These are phyloP conservation scores for Hymenoscyphus infarciens DNA, from an alignment of 2,329 filamentous ascomycete genomes.

Conservation along the genomic window DNA sequence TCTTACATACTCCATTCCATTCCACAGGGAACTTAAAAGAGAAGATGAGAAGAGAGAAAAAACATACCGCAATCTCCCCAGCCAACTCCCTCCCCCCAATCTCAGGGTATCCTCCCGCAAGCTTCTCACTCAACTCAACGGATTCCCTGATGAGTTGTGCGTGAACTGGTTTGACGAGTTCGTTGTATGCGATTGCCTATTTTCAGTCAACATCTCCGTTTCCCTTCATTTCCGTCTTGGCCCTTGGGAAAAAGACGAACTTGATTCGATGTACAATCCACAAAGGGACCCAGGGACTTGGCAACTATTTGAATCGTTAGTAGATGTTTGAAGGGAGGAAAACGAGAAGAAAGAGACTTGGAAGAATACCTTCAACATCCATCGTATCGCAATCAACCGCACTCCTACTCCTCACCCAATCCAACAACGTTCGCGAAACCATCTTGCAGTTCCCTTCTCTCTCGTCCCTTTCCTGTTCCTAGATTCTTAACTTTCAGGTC, in stretches of 20 bases:
- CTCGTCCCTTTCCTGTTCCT: neutral
- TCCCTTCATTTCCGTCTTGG: too few species aligned
- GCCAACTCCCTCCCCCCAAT: conserved; percentile 46
- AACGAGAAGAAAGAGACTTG: neutral
- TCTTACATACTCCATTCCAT: neutral
- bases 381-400: conserved; percentile 51
- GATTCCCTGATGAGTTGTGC: conserved; percentile 38
- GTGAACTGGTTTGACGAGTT: conserved; percentile 43
- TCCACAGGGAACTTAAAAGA: neutral
- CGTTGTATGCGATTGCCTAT: conserved; percentile 48
- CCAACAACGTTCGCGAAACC: conserved; percentile 36
- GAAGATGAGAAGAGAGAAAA: neutral
- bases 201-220: neutral
- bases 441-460: neutral
- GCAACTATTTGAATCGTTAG: conserved; percentile 38
- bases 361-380: conserved; percentile 42
- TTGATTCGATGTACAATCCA: conserved; percentile 54
- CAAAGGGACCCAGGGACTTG: conserved; percentile 44
- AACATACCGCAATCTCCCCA: conserved; percentile 51
- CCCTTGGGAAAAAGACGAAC: conserved; percentile 30
- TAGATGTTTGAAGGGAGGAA: neutral
- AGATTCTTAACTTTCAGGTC: neutral
- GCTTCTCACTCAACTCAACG: conserved; percentile 33
- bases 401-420: conserved; percentile 43
- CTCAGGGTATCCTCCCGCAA: conserved; percentile 34